Conservation (phyloP, 495 filamentous ascomycete genomes). For the Trichoderma asperelloides region DNA sequence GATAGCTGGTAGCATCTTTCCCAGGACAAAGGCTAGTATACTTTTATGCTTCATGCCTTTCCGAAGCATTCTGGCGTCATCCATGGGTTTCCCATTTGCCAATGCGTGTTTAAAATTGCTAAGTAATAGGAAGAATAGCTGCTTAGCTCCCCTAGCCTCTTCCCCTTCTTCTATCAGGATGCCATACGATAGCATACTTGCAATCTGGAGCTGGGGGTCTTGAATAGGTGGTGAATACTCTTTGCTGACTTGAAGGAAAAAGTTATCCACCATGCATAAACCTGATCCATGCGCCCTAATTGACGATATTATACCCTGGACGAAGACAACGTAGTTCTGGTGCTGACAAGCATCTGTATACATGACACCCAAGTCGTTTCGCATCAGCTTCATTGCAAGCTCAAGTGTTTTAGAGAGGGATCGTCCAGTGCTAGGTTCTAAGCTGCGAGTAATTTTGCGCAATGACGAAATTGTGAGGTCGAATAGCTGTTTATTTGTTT, state of each 20-base stretch:
- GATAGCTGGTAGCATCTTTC: slow-evolving; percentile 34
- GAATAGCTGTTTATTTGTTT: slow-evolving; percentile 31
- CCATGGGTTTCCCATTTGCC: slow-evolving; percentile 26
- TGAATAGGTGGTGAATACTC: slow-evolving; percentile 40
- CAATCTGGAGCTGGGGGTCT: slow-evolving; percentile 40
- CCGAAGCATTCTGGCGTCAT: slow-evolving; percentile 30
- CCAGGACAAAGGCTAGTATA: slow-evolving; percentile 34
- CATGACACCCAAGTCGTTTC: slow-evolving; percentile 30
- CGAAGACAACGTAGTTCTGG: slow-evolving; percentile 32
- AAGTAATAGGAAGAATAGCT: slow-evolving; percentile 42
- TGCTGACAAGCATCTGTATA: slow-evolving; percentile 24
- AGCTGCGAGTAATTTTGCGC: slow-evolving; percentile 28
- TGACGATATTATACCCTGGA: slow-evolving; percentile 32
- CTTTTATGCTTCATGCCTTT: slow-evolving; percentile 30
- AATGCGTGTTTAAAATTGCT: slow-evolving; percentile 43
- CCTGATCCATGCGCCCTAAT: slow-evolving; percentile 38
- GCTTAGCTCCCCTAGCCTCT: slow-evolving; percentile 29
- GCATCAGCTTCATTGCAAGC: slow-evolving; percentile 40
- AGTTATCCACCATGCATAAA: slow-evolving; percentile 34
- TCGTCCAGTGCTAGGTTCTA: slow-evolving; percentile 14
- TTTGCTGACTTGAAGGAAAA: slow-evolving; percentile 37
- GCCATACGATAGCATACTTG: slow-evolving; percentile 40
- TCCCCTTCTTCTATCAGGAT: slow-evolving; percentile 31
- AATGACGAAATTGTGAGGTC: slow-evolving; percentile 30
- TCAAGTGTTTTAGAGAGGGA: slow-evolving; percentile 26